Evolutionary conservation across 2,329 filamentous ascomycete species (phyloP), one percentile per base, ranked within the genome.

Genomic region (Xylariaceae sp.): DNA sequence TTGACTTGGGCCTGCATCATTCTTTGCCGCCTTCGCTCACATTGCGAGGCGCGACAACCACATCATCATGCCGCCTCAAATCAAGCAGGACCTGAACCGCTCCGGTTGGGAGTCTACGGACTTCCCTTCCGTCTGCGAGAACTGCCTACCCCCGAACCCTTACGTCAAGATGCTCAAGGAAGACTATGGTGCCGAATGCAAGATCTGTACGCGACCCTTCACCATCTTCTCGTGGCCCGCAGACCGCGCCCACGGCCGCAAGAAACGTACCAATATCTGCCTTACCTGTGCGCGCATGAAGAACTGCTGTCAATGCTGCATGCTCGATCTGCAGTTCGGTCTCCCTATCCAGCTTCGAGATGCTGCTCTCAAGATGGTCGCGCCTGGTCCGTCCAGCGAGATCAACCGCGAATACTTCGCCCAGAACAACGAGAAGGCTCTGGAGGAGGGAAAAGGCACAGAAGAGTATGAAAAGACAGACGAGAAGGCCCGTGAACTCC

Each of bases 151-250:
- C 13, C 92, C 96, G 63, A 97, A 97, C 69, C 93, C 93, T 1
- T 99, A 96, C 71, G 94, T 99, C 49, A 94, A 97, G 76, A 97
- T 99, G 92, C 82, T 99, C 61, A 99, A 99, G 76, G 92, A 97
- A 72, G 93, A 99, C 74, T 87, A 95, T 70, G 94, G 92, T 68
- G 90, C 88, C 59, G 88, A 92, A 76, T 91, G 89, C 81, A 89
- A 89, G 78, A 79, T 89, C 66, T 99, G 94, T 76, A 97, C 93
- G 5, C 86, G 94, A 62, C 94, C 94, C 0, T 99, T 97, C 71
- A 97, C 94, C 30, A 84, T 97, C 56, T 99, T 99, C 74, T 86
- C 88, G 68, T 99, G 93, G 93, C 93, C 93, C 69, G 87, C 90
- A 64, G 92, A 96, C 73, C 90, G 94, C 59, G 94, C 92, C 2